A percentile compares a stretch with the other conserved stretches of the same genome.
These are phyloP conservation scores for Backusella luteola DNA, from an alignment of 192 early-diverging fungal species.

Conservation along the genomic window DNA sequence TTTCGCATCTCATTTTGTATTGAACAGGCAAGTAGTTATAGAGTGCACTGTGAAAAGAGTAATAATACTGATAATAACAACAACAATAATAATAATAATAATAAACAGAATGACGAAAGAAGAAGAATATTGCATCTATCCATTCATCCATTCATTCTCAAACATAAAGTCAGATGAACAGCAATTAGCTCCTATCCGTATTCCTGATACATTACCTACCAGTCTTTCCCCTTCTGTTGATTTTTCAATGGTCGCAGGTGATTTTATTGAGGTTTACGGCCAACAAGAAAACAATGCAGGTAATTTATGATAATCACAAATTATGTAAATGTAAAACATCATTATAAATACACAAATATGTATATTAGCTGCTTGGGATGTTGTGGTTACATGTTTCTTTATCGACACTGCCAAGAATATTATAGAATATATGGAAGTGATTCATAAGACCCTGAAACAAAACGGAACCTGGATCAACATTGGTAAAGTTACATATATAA, in stretches of 20 bases:
- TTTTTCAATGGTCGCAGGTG: conserved; percentile 97
- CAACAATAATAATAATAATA: not conserved
- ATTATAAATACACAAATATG: not conserved
- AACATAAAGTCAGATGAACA: conserved; percentile 60
- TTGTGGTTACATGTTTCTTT: conserved; percentile 94
- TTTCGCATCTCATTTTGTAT: conserved; percentile 87
- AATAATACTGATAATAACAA: not conserved
- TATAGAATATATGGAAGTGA: conserved; percentile 81
- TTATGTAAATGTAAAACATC: not conserved
- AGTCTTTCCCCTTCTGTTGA: conserved; percentile 64
- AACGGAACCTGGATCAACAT: conserved; percentile 86
- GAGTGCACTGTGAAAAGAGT: not conserved
- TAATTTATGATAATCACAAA: conserved; percentile 5
- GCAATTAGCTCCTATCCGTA: conserved; percentile 63
- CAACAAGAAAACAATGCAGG: conserved; percentile 53
- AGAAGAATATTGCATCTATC: conserved; percentile 75
- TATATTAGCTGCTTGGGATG: conserved; percentile 70
- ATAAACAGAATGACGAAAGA: conserved; percentile 41
- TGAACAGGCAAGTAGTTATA: conserved; percentile 66
- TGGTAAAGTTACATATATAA: conserved; percentile 38
- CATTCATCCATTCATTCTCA: conserved; percentile 92
- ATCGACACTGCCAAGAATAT: conserved; percentile 96
- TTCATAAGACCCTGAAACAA: conserved; percentile 73
- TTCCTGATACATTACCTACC: conserved; percentile 85
- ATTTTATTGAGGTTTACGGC: conserved; percentile 92